Evolutionary conservation across 1,284 basidiomycete species (phyloP), one percentile per base, ranked within the genome.

Genomic region (Heterobasidion occidentale): DNA sequence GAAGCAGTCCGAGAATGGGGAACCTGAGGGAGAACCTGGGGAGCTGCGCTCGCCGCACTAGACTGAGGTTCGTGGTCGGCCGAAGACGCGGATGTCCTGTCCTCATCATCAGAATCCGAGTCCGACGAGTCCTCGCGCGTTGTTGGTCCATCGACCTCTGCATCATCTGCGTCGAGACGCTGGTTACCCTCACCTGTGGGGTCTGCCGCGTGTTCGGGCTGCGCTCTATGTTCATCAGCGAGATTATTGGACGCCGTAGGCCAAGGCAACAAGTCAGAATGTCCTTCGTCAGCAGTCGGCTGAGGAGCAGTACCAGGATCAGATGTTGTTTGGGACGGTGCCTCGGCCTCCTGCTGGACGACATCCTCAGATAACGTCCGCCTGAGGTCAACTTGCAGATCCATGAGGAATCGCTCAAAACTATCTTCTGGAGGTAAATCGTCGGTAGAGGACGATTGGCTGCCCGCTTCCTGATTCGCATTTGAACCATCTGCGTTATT

Each of bases 321-420:
- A 12, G 46, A 33, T 48, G 19, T 17, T 48, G 19, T 17, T 48
- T 11, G 38, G 38, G 38, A 11, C 11, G 38, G 38, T 12, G 38
- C n/a, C 38, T 42, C 38, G 11, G 38, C 12, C 38, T 12, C n/a
- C 15, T 14, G 49, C 51, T 36, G 46, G 36, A 54, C 14, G 34
- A 54, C 57, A 7, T 67, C 65, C 20, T 65, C 74, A 54, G 73
- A 77, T 55, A 90, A 67, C 3, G 83, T 81, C 19, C 71, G 66
- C 56, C 88, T 72, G 54, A 90, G 70, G 67, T 90, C 88, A 20
- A 76, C 70, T 67, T 90, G 88, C 55, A 90, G 65, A 66, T 90
- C 86, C 44, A 87, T 69, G 60, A 90, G 70, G 71, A 90, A 90
- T 42, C 84, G 77, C 63, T 90, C 88, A 64, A 90, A 90, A 62